Evolutionary conservation across 2,329 filamentous ascomycete genomes (phyloP), one percentile per base, ranked within the genome.

Genomic region (Amauroascus niger): DNA sequence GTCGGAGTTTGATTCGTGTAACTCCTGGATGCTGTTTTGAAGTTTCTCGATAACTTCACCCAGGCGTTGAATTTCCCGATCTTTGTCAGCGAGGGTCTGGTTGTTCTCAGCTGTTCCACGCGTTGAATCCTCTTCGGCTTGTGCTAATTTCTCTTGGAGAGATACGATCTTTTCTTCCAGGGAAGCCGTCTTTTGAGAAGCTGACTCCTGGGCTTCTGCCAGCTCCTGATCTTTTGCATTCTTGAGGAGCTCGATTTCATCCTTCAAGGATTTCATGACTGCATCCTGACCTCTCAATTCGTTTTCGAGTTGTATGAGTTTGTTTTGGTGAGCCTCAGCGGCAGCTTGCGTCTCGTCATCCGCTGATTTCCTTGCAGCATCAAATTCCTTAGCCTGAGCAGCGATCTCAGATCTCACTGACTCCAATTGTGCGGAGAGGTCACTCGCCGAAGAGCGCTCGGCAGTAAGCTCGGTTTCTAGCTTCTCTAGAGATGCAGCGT

Each of bases 241-340:
- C 32, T 63, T 61, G 24, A 71, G 53, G 49, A 65, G 66, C 20
- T 67, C 60, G 49, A 68, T 65, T 54, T 74, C 71, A 18, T 61
- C 61, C 46, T 72, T 66, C 20, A 71, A 63, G 32, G 65, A 69
- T 22, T 70, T 66, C 32, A 70, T 66, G 2, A 70, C 68, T 63
- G 64, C 40, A 63, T 67, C 56, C 69, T 65, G 44, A 67, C 59
- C 57, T 72, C 66, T 41, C 22, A 57, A 13, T 45, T 59, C 53
- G 13, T 33, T 40, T 45, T 56, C 43, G 13, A 56, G 44, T 24
- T 52, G 49, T 20, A 24, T 2, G 32, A 56, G 32, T 26, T 56
- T 53, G 44, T n/a, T 26, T 24, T 55, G 52, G n/a, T 58, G 52
- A 28, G 28, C 13, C 45, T 71, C 63, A 22, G 64, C 54, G 26